Percentiles rank a stretch among this genome's conserved stretches.
phyloP scores from a whole-genome alignment of 2,329 filamentous ascomycete genomes.

The Blumeria hordei region DNA sequence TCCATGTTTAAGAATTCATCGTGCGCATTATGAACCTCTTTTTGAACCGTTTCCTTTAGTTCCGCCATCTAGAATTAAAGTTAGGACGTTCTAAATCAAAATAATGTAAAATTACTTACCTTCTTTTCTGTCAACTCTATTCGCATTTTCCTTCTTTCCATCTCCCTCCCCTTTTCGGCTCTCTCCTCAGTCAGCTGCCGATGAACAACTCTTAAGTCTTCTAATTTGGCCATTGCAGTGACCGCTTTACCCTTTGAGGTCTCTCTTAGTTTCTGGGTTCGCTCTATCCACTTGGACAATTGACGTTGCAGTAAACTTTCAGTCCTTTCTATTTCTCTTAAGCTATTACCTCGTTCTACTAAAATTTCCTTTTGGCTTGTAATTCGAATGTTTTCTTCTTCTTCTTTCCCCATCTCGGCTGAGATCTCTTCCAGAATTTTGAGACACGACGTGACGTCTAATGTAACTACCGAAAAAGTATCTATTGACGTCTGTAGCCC shows the following conservation, averaged over 20 bases:
- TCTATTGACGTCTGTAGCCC: constrained; percentile 81
- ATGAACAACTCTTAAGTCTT: constrained; percentile 62
- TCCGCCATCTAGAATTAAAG: constrained; percentile 55
- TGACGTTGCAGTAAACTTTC: constrained; percentile 68
- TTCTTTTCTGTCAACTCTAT: constrained; percentile 99
- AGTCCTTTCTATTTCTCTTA: constrained; percentile 72
- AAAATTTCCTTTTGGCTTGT: constrained; percentile 66
- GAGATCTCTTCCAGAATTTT: constrained; percentile 75
- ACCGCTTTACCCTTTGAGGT: constrained; percentile 62
- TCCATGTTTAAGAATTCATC: constrained; percentile 97
- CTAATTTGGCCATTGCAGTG: constrained; percentile 69
- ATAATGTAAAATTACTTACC: constrained; percentile 25
- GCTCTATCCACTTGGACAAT: constrained; percentile 61
- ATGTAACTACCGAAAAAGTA: constrained; percentile 61
- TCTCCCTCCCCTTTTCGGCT: constrained; percentile 66
- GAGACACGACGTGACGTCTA: constrained; percentile 70
- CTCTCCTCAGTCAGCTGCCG: constrained; percentile 63
- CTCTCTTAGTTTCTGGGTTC: constrained; percentile 61
- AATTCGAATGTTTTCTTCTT: constrained; percentile 66
- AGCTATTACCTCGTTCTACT: constrained; percentile 68
- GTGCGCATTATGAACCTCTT: constrained; percentile 69
- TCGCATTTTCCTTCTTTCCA: constrained; percentile 72
- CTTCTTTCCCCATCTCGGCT: constrained; percentile 66
- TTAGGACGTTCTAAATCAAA: constrained; percentile 11
- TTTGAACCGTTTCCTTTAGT: constrained; percentile 91